phyloP scores from a whole-genome alignment of 192 early-diverging fungal species.

The Rhizophagus prolifer region DNA sequence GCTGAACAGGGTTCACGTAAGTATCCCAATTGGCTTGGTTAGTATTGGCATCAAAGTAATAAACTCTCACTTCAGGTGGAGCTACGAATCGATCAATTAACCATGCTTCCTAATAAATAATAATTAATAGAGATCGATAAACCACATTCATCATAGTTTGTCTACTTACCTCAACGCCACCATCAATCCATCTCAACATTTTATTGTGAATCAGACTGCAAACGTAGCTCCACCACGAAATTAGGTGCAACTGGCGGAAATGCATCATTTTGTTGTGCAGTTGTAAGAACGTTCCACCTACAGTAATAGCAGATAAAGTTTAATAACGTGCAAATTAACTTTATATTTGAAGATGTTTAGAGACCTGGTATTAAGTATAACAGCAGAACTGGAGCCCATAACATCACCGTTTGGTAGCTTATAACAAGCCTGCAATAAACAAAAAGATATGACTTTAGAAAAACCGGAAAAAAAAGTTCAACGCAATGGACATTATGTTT shows the following conservation, averaged over 20 bases:
- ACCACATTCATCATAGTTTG: neutral
- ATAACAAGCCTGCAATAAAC: too few relatives aligned
- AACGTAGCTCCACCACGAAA: constrained; percentile 1
- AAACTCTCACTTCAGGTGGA: neutral
- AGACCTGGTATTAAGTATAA: too few relatives aligned
- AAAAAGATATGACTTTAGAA: too few relatives aligned
- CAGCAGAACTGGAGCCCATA: too few relatives aligned
- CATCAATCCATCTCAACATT: constrained; percentile 9
- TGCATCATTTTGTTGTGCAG: neutral
- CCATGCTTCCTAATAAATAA: neutral
- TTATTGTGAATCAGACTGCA: constrained; percentile 2
- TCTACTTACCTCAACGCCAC: constrained; percentile 20
- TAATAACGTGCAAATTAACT: too few relatives aligned
- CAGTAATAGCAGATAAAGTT: neutral
- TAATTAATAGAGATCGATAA: neutral
- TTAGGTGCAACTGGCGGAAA: constrained; percentile 15
- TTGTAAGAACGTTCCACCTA: neutral
- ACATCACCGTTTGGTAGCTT: too few relatives aligned
- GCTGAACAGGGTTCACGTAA: too few relatives aligned
- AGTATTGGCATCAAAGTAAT: neutral
- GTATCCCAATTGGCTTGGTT: neutral
- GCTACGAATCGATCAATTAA: constrained; percentile 6
- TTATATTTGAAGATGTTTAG: too few relatives aligned
- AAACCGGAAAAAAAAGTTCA: too few relatives aligned
- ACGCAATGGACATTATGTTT: too few relatives aligned